phyloP scores from a whole-genome alignment of 1,284 basidiomycete species.

The Pascua sp. region DNA sequence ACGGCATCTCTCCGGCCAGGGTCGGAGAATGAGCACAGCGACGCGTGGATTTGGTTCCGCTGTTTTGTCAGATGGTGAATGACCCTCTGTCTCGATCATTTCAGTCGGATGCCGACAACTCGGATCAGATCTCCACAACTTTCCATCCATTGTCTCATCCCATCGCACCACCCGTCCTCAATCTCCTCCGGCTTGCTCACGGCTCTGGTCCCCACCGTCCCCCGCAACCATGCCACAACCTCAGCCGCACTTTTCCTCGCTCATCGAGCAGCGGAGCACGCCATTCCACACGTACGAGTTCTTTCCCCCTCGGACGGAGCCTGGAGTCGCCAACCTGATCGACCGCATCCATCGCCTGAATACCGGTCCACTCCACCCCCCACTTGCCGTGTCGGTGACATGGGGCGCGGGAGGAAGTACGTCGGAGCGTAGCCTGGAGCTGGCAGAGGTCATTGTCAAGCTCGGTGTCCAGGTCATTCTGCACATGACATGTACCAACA shows the following conservation, averaged over 20 bases:
- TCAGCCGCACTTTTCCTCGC: constrained; percentile 14
- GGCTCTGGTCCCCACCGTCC: background rate
- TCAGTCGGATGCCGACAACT: too few relatives aligned
- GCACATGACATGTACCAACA: constrained; percentile 98
- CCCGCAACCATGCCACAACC: too few relatives aligned
- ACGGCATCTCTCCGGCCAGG: too few relatives aligned
- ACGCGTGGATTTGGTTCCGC: too few relatives aligned
- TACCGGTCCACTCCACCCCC: constrained; percentile 53
- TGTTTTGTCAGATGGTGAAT: too few relatives aligned
- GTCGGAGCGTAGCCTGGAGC: constrained; percentile 78
- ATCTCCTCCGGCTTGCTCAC: background rate
- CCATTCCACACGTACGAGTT: constrained; percentile 90
- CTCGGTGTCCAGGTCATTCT: constrained; percentile 67
- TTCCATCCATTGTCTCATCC: too few relatives aligned
- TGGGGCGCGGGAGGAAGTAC: constrained; percentile 98
- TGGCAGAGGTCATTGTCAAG: constrained; percentile 63
- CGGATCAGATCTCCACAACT: too few relatives aligned
- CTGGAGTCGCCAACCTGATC: constrained; percentile 83
- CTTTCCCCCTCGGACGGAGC: constrained; percentile 90
- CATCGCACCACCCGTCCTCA: background rate
- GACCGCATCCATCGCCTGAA: constrained; percentile 72
- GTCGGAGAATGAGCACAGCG: too few relatives aligned
- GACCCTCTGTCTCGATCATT: too few relatives aligned
- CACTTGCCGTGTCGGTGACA: constrained; percentile 80
- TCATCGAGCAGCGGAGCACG: constrained; percentile 5